Base-by-base conservation (phyloP, 2,329 filamentous ascomycete species). In the Uncinocarpus reesii region DNA sequence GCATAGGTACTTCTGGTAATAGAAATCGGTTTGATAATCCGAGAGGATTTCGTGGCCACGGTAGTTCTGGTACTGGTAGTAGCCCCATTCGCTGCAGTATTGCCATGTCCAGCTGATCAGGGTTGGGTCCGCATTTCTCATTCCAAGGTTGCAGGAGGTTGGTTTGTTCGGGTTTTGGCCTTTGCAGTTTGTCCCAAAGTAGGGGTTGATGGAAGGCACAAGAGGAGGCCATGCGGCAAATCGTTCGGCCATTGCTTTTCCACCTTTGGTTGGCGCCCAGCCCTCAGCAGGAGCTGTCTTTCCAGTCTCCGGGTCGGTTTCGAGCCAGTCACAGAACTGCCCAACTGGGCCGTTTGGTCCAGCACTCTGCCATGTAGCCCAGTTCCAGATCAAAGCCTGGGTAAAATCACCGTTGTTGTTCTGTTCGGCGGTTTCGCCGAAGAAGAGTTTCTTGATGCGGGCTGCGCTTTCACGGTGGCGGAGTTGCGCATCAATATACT, bases 61-160 rank as follows among this genome's bases (percentile, higher is more conserved):
- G 1, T 69, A 57, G 54, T 77, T 77, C 28, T 70, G 66, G 44
- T 64, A 64, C 56, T 73, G 71, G 56, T 69, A 72, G 58, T 64
- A 76, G 7, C 73, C 74, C 68, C 69, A 75, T 56, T 77, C 66
- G 2, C 68, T 72, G 58, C 74, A 77, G 56, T 70, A 72, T 55
- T 77, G 72, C 71, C 72, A 76, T 0, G 61, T 67, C 71, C 71
- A 75, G 42, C 61, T 59, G 51, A 75, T 71, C 1, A 50, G 55
- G 6, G 62, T 53, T 0, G 71, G 63, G 5, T 69, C 63, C 1
- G 56, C 55, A 36, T 64, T 28, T 3, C 51, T 52, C 15, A 58
- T 53, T 26, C 67, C 59, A 24, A 74, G 54, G 24, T 68, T 55
- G 53, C 72, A 74, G 2, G 62, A 55, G 0, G 57, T 46, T 1